Percentiles rank a stretch among this genome's conserved stretches.
These are phyloP conservation scores for Begonia masoniana DNA, from an alignment of 306 rosid genomes.

Conservation along the genomic window DNA sequence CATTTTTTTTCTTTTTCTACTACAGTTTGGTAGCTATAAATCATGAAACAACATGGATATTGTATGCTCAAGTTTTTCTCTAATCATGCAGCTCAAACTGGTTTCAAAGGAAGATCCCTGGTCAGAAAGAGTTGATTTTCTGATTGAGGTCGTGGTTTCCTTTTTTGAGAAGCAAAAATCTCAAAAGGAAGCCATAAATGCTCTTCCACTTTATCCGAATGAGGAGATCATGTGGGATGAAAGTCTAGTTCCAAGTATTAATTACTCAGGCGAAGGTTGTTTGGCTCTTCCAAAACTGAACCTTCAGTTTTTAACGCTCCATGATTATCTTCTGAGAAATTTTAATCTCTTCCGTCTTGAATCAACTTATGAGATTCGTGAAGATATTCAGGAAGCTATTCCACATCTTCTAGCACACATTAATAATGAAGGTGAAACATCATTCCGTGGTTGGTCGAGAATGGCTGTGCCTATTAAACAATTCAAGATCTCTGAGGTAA, in stretches of 20 bases:
- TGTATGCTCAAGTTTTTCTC: not conserved
- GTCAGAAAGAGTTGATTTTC: conserved; percentile 88
- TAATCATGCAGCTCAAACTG: conserved; percentile 70
- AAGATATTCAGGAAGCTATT: conserved; percentile 92
- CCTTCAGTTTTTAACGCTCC: conserved; percentile 90
- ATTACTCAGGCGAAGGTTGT: conserved; percentile 98
- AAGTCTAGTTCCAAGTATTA: conserved; percentile 95
- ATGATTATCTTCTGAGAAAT: conserved; percentile 90
- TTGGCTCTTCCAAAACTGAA: conserved; percentile 96
- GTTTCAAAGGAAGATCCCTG: conserved; percentile 83
- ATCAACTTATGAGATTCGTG: conserved; percentile 97
- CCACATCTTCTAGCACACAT: conserved; percentile 92
- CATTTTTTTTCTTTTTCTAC: too few species aligned
- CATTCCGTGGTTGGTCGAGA: conserved; percentile 99
- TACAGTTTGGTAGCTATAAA: too few species aligned
- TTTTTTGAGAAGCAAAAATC: conserved; percentile 91
- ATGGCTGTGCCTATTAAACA: conserved; percentile 91
- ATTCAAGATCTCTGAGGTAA: conserved; percentile 70
- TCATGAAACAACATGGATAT: not conserved
- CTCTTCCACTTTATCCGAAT: conserved; percentile 95
- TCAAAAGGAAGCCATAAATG: conserved; percentile 94
- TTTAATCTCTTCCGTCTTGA: conserved; percentile 95
- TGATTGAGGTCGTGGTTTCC: conserved; percentile 88
- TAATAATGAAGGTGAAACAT: conserved; percentile 77
- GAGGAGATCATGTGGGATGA: conserved; percentile 99